Conservation (phyloP, 2,329 filamentous ascomycete genomes). For the Calycina marina region DNA sequence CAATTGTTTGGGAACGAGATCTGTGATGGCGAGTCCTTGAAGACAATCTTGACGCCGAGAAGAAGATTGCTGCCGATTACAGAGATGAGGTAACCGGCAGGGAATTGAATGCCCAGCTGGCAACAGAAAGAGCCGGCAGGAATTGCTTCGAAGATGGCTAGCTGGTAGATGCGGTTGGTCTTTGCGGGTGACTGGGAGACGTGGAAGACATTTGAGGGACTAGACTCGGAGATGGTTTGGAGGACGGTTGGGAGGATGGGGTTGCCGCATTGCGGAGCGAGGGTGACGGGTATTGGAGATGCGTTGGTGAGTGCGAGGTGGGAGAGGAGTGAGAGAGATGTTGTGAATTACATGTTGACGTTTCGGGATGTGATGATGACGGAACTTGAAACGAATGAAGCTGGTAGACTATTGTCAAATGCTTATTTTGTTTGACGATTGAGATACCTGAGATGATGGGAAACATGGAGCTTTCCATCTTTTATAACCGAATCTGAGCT, state of each 20-base stretch:
- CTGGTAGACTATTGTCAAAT: too few species aligned
- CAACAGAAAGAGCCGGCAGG: conserved; percentile 9
- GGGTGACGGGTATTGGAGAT: conserved; percentile 9
- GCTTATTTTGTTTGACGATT: too few species aligned
- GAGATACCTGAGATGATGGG: too few species aligned
- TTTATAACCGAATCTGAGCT: too few species aligned
- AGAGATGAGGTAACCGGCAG: conserved; percentile 6
- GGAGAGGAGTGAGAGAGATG: background rate
- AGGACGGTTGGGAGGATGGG: conserved; percentile 9
- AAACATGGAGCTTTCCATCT: too few species aligned
- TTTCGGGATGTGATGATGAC: too few species aligned
- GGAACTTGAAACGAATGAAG: background rate
- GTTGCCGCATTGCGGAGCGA: conserved; percentile 10
- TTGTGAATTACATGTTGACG: conserved; percentile 1
- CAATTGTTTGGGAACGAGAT: conserved; percentile 5
- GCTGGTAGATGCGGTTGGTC: conserved; percentile 7
- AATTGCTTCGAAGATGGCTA: conserved; percentile 9
- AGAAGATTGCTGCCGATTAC: conserved; percentile 5
- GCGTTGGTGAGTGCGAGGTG: conserved; percentile 6
- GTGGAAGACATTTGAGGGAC: conserved; percentile 8
- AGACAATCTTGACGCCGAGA: conserved; percentile 9
- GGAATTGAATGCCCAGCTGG: conserved; percentile 9
- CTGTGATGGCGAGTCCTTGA: background rate
- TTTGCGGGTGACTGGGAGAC: conserved; percentile 5
- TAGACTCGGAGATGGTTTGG: conserved; percentile 7